Percentiles rank a stretch among this genome's conserved stretches.
These are phyloP conservation scores for Scleromitrula shiraiana DNA, from an alignment of 2,329 filamentous ascomycete genomes.

Conservation along the genomic window DNA sequence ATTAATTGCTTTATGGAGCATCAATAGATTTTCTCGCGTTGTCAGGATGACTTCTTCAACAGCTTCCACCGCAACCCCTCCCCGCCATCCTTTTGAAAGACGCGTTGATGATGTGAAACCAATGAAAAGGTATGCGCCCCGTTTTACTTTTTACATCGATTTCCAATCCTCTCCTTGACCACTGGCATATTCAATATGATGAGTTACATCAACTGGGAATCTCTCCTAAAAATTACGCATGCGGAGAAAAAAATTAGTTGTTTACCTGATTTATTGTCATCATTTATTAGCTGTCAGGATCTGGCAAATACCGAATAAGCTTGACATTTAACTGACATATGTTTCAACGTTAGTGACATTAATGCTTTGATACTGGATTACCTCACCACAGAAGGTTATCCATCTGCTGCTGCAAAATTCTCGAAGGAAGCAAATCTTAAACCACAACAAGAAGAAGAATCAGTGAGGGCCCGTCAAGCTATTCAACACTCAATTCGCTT, in stretches of 20 bases:
- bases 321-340: not conserved
- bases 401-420: constrained; percentile 85
- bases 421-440: constrained; percentile 86
- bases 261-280: constrained; percentile 50
- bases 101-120: constrained; percentile 78
- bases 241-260: constrained; percentile 87
- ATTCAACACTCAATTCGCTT: constrained; percentile 80
- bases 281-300: not conserved
- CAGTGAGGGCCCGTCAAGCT: constrained; percentile 69
- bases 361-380: constrained; percentile 96
- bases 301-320: not conserved
- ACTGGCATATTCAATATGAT: constrained; percentile 50
- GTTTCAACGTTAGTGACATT: constrained; percentile 61
- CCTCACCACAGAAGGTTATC: constrained; percentile 90
- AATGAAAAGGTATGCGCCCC: constrained; percentile 69
- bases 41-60: constrained; percentile 30
- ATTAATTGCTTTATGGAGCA: constrained; percentile 18
- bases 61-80: constrained; percentile 60
- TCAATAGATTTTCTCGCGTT: constrained; percentile 14
- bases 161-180: too few relatives aligned
- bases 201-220: constrained; percentile 97
- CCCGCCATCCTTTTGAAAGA: constrained; percentile 55
- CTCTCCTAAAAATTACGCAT: constrained; percentile 87
- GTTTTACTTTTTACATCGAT: too few relatives aligned
- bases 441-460: constrained; percentile 61